Percentiles rank a stretch among this genome's conserved stretches.
Evolutionary conservation across 768 basidiomycete species (phyloP).

Genomic region (Suillus subaureus): DNA sequence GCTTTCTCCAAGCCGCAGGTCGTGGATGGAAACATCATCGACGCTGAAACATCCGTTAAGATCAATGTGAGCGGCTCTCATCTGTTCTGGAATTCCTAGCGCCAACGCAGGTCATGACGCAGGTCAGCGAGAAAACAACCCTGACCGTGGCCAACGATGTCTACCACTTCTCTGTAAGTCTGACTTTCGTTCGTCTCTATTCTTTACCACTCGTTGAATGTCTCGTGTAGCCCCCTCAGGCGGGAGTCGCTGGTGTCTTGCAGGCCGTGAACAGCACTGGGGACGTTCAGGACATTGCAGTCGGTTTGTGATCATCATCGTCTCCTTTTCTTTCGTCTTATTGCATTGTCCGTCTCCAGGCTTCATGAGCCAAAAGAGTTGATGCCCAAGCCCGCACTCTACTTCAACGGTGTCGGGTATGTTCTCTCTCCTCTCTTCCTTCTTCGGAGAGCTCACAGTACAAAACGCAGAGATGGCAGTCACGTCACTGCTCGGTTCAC

Average conservation of each 20-base stretch:
- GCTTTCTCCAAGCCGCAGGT: neutral
- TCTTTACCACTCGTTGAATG: neutral
- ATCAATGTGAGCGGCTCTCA: neutral
- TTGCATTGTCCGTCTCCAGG: neutral
- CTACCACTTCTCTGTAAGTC: slow-evolving; percentile 1
- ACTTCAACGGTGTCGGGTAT: slow-evolving; percentile 6
- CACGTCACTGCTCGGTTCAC: neutral
- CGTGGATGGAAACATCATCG: neutral
- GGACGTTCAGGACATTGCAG: neutral
- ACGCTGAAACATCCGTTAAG: neutral
- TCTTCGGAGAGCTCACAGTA: neutral
- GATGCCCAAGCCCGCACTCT: neutral
- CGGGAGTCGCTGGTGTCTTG: neutral
- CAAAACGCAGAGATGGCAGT: neutral
- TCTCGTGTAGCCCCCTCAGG: neutral
- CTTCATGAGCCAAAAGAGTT: neutral
- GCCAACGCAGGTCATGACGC: neutral
- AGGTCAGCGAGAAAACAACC: neutral
- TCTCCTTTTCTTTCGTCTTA: neutral
- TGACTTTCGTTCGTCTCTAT: neutral
- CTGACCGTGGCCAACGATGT: neutral
- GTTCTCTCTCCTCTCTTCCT: neutral
- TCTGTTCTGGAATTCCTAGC: neutral
- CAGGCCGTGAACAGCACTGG: neutral
- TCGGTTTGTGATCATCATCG: neutral